Percentiles rank a stretch among this genome's conserved stretches.
These are phyloP conservation scores for Neurospora sp. DNA, from an alignment of 495 filamentous ascomycete species.

Conservation along the genomic window DNA sequence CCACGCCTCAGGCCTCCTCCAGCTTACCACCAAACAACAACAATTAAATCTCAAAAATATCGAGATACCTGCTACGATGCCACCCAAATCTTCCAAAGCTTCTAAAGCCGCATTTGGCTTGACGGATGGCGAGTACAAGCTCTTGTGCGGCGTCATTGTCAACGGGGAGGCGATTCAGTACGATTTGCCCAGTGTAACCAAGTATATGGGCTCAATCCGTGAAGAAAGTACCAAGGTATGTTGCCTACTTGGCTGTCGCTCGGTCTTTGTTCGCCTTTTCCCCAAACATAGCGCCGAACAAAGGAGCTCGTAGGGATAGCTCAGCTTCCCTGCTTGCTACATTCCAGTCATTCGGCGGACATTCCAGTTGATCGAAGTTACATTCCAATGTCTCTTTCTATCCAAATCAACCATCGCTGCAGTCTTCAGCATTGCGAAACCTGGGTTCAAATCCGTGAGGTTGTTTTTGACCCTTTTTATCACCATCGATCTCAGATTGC, in stretches of 20 bases:
- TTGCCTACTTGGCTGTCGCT: not conserved
- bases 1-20: not conserved
- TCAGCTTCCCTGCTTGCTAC: not conserved
- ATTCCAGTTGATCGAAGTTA: not conserved
- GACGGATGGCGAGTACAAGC: not conserved
- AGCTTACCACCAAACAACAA: not conserved
- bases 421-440: not conserved
- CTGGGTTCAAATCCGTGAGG: not conserved
- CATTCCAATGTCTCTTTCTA: not conserved
- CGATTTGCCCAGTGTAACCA: not conserved
- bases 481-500: not conserved
- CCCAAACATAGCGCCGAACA: not conserved
- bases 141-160: not conserved
- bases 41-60: not conserved
- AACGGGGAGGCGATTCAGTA: not conserved
- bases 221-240: not conserved
- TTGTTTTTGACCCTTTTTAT: no score
- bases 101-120: not conserved
- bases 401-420: not conserved
- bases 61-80: not conserved
- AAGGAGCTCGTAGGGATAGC: not conserved
- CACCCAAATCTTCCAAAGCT: not conserved
- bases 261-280: not conserved
- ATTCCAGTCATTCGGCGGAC: not conserved
- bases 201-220: not conserved